Evolutionary conservation across 441 rosid species (phyloP), one percentile per base, ranked within the genome.

Genomic region (Pelargonium citronellum): DNA sequence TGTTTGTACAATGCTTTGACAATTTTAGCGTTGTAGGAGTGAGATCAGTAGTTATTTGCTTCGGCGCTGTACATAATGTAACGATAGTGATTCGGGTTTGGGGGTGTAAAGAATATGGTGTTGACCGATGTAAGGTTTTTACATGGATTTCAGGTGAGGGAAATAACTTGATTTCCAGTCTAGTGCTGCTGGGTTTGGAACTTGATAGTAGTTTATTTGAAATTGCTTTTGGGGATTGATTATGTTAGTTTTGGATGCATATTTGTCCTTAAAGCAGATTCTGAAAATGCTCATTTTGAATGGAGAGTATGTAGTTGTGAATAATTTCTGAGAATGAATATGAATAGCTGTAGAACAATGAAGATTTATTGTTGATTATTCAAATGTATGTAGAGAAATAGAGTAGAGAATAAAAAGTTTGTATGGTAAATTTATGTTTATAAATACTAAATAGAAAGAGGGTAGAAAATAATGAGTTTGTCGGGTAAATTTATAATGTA

Each of bases 81-180:
- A 87, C 76, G 80, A 80, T 87, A 71, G 66, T 78, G 77, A 79
- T 69, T 71, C 80, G 79, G 79, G 74, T 83, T 84, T 83, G 83
- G 82, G 79, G 75, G 79, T 69, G 8, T 43, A 64, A 60, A 79
- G 83, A 49, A 46, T 34, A 34, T 34, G 39, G 63, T 67, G 67
- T 49, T 74, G 57, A 68, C 78, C 76, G 47, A 63, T 77, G 47
- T 66, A 67, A 64, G 70, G 49, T 60, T 75, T 27, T 71, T 34
- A 66, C 70, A 66, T 77, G 81, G 16, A 76, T 72, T 70, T 76
- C 64, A 78, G 81, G 75, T 70, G 49, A 71, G 81, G 80, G 65
- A 20, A 74, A 69, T 77, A 61, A 76, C 80, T 73, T 69, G 4
- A 19, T 46, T 67, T 83, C 67, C 65, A 49, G 11, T 67, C 30